phyloP scores from a whole-genome alignment of 106 monocot species.

The Allium sativum region DNA sequence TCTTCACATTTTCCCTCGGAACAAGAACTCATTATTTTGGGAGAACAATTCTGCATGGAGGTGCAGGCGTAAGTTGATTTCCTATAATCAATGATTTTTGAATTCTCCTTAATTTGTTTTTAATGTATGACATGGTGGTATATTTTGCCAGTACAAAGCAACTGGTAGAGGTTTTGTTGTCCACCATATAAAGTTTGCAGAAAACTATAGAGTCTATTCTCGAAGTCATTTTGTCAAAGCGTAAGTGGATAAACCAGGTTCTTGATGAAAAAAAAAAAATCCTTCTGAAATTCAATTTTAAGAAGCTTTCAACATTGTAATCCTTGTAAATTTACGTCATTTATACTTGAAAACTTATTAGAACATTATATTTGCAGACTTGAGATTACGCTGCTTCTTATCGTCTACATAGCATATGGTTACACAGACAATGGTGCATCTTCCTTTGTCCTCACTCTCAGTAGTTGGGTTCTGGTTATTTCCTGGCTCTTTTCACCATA shows the following conservation, averaged over 20 bases:
- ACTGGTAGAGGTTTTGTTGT: constrained; percentile 99
- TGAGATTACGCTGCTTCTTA: constrained; percentile 83
- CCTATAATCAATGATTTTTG: not conserved
- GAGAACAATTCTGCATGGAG: constrained; percentile 96
- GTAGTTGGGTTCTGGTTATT: constrained; percentile 89
- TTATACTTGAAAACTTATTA: no score
- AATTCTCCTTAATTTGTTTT: constrained; percentile 1
- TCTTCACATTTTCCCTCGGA: constrained; percentile 98
- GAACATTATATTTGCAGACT: constrained; percentile 35
- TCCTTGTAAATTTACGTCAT: no score
- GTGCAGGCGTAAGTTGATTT: constrained; percentile 57
- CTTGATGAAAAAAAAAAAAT: no score
- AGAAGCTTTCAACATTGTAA: no score
- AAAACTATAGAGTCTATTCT: constrained; percentile 86
- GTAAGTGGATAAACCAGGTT: constrained; percentile 28
- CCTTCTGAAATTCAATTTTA: no score
- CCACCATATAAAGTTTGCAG: constrained; percentile 81
- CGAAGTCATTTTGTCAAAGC: constrained; percentile 98
- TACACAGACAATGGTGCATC: constrained; percentile 63
- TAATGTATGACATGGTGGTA: constrained; percentile 6
- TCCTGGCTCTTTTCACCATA: constrained; percentile 99
- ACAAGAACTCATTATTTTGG: constrained; percentile 97
- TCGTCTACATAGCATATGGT: constrained; percentile 90
- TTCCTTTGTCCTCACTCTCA: constrained; percentile 74
- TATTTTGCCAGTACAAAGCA: constrained; percentile 59